Evolutionary conservation across 768 basidiomycete species (phyloP).

Genomic region (Amanita phalloides): DNA sequence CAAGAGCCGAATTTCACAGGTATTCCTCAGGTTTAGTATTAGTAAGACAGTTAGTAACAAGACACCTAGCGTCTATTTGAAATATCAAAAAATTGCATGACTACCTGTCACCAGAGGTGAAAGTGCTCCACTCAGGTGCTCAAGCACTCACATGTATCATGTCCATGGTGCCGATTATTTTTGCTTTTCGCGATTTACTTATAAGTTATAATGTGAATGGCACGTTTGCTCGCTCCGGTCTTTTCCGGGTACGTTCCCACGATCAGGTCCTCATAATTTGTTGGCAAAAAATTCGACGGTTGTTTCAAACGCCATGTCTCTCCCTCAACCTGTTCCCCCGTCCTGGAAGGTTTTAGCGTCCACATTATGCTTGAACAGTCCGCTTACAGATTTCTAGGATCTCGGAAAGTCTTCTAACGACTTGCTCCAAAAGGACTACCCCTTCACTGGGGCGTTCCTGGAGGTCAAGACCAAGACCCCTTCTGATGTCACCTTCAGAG

Average conservation of each 20-base stretch:
- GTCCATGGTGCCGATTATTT: no score
- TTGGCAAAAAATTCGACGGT: not conserved
- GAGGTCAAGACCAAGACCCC: constrained; percentile 88
- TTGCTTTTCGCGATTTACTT: no score
- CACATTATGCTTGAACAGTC: not conserved
- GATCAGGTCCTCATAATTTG: constrained; percentile 10
- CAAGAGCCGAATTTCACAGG: no score
- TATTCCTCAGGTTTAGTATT: no score
- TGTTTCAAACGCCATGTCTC: constrained; percentile 49
- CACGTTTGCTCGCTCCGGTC: constrained; percentile 4
- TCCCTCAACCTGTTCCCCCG: constrained; percentile 93
- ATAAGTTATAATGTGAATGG: no score
- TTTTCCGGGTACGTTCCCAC: constrained; percentile 10
- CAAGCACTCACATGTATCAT: no score
- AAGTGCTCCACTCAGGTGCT: no score
- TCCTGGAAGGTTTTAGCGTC: constrained; percentile 74
- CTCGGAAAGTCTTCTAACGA: constrained; percentile 97
- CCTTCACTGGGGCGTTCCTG: constrained; percentile 57
- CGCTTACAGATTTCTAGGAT: constrained; percentile 40
- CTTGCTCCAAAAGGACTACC: constrained; percentile 88
- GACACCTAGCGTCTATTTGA: no score
- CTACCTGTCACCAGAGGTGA: not conserved
- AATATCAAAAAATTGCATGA: no score
- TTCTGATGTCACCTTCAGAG: constrained; percentile 89
- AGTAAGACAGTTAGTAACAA: no score